Percentiles rank a stretch among this genome's conserved stretches.
Evolutionary conservation across 169 alveolate genomes (phyloP).

Genomic region (Cryptosporidium andersoni): DNA sequence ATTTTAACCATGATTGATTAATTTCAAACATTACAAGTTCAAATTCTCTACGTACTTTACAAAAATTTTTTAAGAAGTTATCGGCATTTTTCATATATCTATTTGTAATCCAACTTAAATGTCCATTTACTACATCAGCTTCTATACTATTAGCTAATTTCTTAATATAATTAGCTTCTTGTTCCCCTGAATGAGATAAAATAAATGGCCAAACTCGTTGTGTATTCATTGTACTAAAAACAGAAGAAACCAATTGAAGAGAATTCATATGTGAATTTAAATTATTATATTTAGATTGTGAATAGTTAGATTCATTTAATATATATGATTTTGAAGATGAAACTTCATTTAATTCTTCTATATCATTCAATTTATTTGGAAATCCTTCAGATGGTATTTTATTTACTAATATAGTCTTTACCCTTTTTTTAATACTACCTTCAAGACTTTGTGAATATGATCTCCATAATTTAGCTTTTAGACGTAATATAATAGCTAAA

Average conservation of each 20-base stretch:
- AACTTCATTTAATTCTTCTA: neutral
- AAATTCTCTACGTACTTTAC: conserved; percentile 36
- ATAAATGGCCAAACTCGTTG: conserved; percentile 50
- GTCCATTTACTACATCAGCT: conserved; percentile 65
- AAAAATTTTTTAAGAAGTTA: conserved; percentile 4
- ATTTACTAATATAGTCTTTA: neutral
- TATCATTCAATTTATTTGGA: neutral
- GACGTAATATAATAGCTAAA: conserved; percentile 14
- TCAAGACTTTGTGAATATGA: conserved; percentile 18
- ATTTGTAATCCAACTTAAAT: conserved; percentile 54
- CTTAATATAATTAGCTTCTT: conserved; percentile 31
- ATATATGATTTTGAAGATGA: no score
- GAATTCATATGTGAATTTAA: neutral
- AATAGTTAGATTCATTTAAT: neutral
- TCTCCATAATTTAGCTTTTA: conserved; percentile 33
- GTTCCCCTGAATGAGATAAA: conserved; percentile 3
- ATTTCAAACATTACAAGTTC: neutral
- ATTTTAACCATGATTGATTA: conserved; percentile 47
- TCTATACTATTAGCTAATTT: conserved; percentile 41
- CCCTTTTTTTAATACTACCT: neutral
- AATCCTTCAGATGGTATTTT: neutral
- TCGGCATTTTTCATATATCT: conserved; percentile 59
- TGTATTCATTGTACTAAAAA: neutral
- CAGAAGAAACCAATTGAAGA: neutral
- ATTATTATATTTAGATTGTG: conserved; percentile 2